phyloP scores from a whole-genome alignment of 2,329 filamentous ascomycete genomes.

The Mycogone perniciosa region DNA sequence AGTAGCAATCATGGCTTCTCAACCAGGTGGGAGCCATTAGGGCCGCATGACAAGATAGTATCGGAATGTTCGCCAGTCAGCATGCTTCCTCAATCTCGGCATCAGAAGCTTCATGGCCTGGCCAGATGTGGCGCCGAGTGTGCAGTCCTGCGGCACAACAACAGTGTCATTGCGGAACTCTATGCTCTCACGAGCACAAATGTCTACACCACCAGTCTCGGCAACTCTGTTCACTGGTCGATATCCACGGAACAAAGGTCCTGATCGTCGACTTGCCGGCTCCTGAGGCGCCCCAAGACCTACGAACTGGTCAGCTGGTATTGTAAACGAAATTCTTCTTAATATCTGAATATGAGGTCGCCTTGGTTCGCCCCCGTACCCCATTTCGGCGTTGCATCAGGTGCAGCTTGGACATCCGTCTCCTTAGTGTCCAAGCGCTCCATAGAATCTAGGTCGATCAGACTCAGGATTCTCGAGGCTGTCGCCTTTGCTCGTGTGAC shows the following conservation, averaged over 20 bases:
- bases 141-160: conserved; percentile 51
- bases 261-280: conserved; percentile 63
- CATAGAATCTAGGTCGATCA: conserved; percentile 40
- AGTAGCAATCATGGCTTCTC: conserved; percentile 66
- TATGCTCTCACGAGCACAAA: conserved; percentile 35
- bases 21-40: conserved; percentile 66
- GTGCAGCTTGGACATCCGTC: conserved; percentile 29
- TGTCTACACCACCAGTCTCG: conserved; percentile 40
- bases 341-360: conserved; percentile 54
- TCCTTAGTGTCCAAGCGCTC: conserved; percentile 17
- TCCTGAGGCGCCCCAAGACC: conserved; percentile 58
- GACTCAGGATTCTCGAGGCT: conserved; percentile 49
- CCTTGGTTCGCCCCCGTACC: conserved; percentile 16
- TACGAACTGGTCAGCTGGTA: conserved; percentile 54
- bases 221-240: conserved; percentile 35
- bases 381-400: conserved; percentile 18
- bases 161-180: conserved; percentile 48
- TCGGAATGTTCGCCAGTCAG: conserved; percentile 62
- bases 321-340: conserved; percentile 47
- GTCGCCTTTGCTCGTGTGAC: conserved; percentile 61
- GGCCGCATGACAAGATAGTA: conserved; percentile 56
- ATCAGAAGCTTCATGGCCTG: conserved; percentile 47
- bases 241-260: conserved; percentile 47
- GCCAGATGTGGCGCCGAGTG: conserved; percentile 48
- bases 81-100: conserved; percentile 62